A percentile compares a stretch with the other conserved stretches of the same genome.
Conservation (phyloP, 495 filamentous ascomycete genomes). For the Astrothelium macrocarpum region DNA sequence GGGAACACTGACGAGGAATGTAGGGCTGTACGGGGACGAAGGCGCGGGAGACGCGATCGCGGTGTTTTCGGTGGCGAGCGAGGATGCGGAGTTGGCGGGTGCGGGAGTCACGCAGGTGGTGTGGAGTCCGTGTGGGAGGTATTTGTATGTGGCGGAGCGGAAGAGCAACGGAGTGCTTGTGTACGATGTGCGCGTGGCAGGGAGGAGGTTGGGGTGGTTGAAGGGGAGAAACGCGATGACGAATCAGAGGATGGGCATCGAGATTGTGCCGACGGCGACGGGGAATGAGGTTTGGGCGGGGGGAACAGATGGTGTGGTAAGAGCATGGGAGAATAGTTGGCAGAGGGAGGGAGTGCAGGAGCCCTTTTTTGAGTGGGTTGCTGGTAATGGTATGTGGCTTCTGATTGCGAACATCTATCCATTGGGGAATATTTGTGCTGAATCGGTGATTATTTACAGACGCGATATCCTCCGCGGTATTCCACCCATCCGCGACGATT, state of each 20-base stretch:
- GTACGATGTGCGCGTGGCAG: constrained; percentile 73
- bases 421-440: background rate
- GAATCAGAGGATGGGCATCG: constrained; percentile 71
- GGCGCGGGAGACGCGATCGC: constrained; percentile 58
- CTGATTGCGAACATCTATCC: background rate
- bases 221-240: constrained; percentile 58
- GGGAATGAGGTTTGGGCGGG: constrained; percentile 79
- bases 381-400: constrained; percentile 27
- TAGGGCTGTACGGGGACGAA: constrained; percentile 67
- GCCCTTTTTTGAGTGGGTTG: constrained; percentile 23
- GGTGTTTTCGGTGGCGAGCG: constrained; percentile 47
- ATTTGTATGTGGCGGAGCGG: constrained; percentile 80
- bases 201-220: constrained; percentile 59
- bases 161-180: constrained; percentile 62
- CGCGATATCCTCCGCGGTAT: constrained; percentile 51
- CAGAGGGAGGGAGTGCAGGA: constrained; percentile 36
- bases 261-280: constrained; percentile 43
- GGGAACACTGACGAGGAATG: constrained; percentile 66
- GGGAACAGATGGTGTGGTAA: constrained; percentile 65
- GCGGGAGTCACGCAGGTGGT: constrained; percentile 61
- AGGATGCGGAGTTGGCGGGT: constrained; percentile 44
- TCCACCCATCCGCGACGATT: constrained; percentile 59
- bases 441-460: constrained; percentile 23
- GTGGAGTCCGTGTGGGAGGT: constrained; percentile 72
- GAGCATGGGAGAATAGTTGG: constrained; percentile 55